Evolutionary conservation across 129 eudicot species (phyloP).

Genomic region (Lonicera japonica): DNA sequence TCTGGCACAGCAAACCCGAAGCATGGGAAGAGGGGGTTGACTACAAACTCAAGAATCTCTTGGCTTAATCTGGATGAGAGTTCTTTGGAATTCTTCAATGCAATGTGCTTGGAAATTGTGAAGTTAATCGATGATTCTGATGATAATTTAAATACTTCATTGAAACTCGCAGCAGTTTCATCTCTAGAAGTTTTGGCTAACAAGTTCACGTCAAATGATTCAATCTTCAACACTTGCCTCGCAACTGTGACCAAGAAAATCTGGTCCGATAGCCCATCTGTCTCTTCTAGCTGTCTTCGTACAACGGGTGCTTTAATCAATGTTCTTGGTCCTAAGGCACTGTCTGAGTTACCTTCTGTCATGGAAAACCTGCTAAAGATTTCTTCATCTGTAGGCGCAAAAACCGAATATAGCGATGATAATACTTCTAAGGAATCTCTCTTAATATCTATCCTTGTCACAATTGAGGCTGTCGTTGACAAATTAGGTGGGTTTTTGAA

Average conservation of each 20-base stretch:
- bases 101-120: slow-evolving; percentile 48
- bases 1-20: slow-evolving; percentile 28
- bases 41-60: slow-evolving; percentile 39
- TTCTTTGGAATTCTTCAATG: slow-evolving; percentile 39
- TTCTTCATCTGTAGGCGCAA: slow-evolving; percentile 21
- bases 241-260: slow-evolving; percentile 51
- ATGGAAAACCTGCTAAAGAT: slow-evolving; percentile 53
- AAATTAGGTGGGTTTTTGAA: slow-evolving; percentile 83
- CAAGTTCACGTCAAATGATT: slow-evolving; percentile 50
- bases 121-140: slow-evolving; percentile 43
- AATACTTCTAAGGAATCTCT: slow-evolving; percentile 34
- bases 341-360: slow-evolving; percentile 77
- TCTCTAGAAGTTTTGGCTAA: slow-evolving; percentile 66
- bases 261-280: slow-evolving; percentile 42
- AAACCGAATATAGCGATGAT: slow-evolving; percentile 9
- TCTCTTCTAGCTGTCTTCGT: slow-evolving; percentile 64
- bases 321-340: slow-evolving; percentile 76
- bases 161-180: slow-evolving; percentile 72
- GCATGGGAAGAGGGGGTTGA: slow-evolving; percentile 32
- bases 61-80: slow-evolving; percentile 61
- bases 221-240: slow-evolving; percentile 54
- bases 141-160: slow-evolving; percentile 25
- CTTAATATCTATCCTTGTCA: slow-evolving; percentile 46
- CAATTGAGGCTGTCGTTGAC: slow-evolving; percentile 70
- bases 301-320: slow-evolving; percentile 71